Base-by-base conservation (phyloP, 257 asterid genomes). In the Ilex aquifolium region DNA sequence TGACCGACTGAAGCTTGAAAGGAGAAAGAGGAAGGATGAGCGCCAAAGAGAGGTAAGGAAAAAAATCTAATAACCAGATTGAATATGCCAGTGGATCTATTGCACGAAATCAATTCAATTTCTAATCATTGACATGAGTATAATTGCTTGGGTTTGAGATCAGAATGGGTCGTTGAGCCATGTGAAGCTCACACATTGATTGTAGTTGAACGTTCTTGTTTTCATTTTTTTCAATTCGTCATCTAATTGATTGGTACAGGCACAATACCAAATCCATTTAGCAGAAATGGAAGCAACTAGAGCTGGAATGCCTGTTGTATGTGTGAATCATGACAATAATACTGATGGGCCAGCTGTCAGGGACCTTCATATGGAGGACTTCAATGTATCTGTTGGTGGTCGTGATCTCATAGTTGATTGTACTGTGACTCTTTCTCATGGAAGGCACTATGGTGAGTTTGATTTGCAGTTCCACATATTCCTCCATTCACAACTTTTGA, bases 361-460 rank as follows among this genome's bases (percentile, higher is more conserved):
- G 80, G 99, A 92, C 81, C 81, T 92, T 58, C 99, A 82, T 77
- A 79, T 92, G 97, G 95, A 89, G 73, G 87, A 85, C 73, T 92
- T 92, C 77, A 89, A 73, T 75, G 75, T 92, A 69, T 85, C 99
- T 69, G 97, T 92, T 48, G 99, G 97, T 67, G 99, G 99, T 32
- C 95, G 95, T 56, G 99, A 92, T 73, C 96, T 92, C 63, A 92
- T 92, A 69, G 85, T 81, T 70, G 97, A 89, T 78, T 97, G 99
- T 52, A 67, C 83, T 60, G 83, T 92, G 64, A 92, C 99, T 5
- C 85, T 92, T 75, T 80, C 99, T 65, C 68, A 58, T 70, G 99
- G 99, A 73, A 85, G 99, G 74, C 99, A 92, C 78, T 92, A 92
- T 60, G 99, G 99, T 92, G 74, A 63, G 97, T 80, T 66, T 62